Evolutionary conservation across 495 filamentous ascomycete species (phyloP).

Genomic region (Penicillium psychrofluorescens): DNA sequence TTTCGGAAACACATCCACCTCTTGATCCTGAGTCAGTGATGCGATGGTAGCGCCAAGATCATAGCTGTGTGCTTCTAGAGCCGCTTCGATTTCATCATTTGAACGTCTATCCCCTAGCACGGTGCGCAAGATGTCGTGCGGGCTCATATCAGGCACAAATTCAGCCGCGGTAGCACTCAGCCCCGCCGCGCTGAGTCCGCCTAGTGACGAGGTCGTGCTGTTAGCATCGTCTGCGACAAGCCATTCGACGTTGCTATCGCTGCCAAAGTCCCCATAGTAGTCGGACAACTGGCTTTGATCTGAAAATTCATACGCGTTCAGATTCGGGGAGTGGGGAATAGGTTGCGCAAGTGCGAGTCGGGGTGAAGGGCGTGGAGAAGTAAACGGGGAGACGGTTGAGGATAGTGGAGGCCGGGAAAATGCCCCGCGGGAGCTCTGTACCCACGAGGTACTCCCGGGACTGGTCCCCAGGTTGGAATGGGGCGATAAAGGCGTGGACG

Average conservation of each 20-base stretch:
- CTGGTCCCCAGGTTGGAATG: conserved; percentile 69
- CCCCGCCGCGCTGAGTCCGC: conserved; percentile 52
- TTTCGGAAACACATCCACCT: conserved; percentile 20
- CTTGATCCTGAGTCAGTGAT: conserved; percentile 64
- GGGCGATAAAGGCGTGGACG: conserved; percentile 70
- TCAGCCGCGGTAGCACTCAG: conserved; percentile 76
- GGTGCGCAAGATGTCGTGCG: conserved; percentile 94
- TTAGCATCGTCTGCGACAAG: conserved; percentile 83
- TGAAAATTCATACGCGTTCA: conserved; percentile 92
- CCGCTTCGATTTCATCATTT: conserved; percentile 88
- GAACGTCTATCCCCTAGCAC: conserved; percentile 83
- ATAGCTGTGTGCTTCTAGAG: conserved; percentile 82
- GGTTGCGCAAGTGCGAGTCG: conserved; percentile 85
- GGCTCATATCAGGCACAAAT: conserved; percentile 86
- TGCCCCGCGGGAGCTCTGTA: conserved; percentile 58
- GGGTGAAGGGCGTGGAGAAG: conserved; percentile 88
- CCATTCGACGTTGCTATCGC: conserved; percentile 89
- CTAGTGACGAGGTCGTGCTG: conserved; percentile 67
- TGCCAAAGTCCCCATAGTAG: conserved; percentile 84
- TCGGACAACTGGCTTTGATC: conserved; percentile 68
- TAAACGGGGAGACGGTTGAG: conserved; percentile 70
- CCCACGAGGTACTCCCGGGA: conserved; percentile 70
- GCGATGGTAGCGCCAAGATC: conserved; percentile 87
- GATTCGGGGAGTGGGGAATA: conserved; percentile 90
- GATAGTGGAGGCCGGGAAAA: conserved; percentile 55